Base-by-base conservation (phyloP, 495 filamentous ascomycete species). In the Cetradonia linearis region DNA sequence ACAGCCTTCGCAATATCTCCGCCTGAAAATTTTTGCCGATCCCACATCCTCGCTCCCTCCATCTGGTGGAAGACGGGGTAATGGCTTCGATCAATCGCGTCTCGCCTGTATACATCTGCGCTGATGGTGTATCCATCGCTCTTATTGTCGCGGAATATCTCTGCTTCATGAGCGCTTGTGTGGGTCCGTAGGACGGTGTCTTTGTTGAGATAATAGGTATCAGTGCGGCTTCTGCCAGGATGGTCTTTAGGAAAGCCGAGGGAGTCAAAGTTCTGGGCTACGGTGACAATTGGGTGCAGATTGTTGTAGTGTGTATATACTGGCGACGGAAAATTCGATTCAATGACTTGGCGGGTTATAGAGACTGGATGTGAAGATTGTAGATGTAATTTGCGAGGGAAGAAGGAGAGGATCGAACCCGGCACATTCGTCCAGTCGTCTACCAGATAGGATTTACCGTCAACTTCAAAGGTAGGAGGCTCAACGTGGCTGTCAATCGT, bases 31-130 rank as follows among this genome's bases (percentile, higher is more conserved):
- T 75, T 76, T 25, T 56, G 69, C 13, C 90, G 82, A 71, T 94
- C 88, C 93, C 93, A 98, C 60, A 90, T 84, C 63, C 85, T 78
- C 9, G 92, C 91, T 16, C 90, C 94, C 69, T 98, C 93, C 90
- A 97, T 96, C 74, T 98, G 93, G 73, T 98, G 94, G 72, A 98
- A 98, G 59, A 96, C 81, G 4, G 93, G 93, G 76, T 96, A 96
- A 71, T 98, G 93, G 65, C 82, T 88, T 56, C 88, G 84, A 70
- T 98, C 93, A 67, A 98, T 85, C 31, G 91, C 91, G 79, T 98
- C 93, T 60, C 93, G 81, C 25, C 93, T 83, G 73, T 97, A 98
- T 14, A 98, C 93, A 71, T 98, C 93, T n/a, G 91, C 94, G 62
- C 84, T 85, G 66, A 97, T 86, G 10, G 94, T 85, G 68, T 87